Conservation (phyloP, 2,329 filamentous ascomycete genomes). For the Pestalotiopsis sp. region DNA sequence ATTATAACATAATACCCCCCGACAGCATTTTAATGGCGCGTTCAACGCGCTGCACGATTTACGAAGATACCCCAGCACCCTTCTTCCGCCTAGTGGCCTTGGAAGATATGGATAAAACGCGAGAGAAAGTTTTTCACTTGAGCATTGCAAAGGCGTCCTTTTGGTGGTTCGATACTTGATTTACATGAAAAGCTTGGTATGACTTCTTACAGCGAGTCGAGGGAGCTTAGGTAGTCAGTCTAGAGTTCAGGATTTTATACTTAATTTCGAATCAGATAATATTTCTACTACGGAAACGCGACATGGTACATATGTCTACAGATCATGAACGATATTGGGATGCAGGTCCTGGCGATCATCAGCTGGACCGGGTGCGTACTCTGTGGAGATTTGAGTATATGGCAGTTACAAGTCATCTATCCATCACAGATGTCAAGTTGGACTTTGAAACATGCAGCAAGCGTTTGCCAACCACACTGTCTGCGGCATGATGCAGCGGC, state of each 20-base stretch:
- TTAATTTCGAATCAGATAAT: not conserved
- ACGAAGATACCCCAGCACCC: slow-evolving; percentile 29
- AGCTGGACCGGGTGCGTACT: no score
- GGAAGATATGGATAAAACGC: not conserved
- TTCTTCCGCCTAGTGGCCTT: not conserved
- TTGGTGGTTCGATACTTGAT: slow-evolving; percentile 3
- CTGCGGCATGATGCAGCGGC: no score
- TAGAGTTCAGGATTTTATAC: not conserved
- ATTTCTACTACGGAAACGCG: not conserved
- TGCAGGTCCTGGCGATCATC: no score
- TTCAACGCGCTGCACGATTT: slow-evolving; percentile 25
- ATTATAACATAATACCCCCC: slow-evolving; percentile 15
- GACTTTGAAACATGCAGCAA: no score
- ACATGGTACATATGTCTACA: not conserved
- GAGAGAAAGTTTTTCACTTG: not conserved
- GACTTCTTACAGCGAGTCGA: not conserved
- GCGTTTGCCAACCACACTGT: no score
- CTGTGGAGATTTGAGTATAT: no score
- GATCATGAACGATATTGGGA: no score
- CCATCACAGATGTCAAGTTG: no score
- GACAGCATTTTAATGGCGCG: slow-evolving; percentile 21
- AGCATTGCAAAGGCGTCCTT: slow-evolving; percentile 4
- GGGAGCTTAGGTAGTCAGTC: not conserved
- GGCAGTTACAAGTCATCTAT: no score
- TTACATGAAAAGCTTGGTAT: not conserved